phyloP scores from a whole-genome alignment of 208 protist species.

The Acanthamoeba polyphaga region DNA sequence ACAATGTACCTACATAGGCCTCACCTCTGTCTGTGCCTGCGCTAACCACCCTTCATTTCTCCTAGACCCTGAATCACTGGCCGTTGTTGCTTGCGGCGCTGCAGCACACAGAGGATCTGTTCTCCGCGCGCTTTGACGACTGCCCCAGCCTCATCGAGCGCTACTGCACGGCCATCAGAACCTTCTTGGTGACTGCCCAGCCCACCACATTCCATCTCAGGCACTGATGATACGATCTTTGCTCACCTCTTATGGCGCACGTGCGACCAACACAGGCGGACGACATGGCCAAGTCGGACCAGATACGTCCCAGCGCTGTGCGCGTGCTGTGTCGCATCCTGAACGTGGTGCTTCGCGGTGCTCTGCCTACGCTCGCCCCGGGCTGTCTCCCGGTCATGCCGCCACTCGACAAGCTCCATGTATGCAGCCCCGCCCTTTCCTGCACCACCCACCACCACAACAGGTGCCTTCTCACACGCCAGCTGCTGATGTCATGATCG shows the following conservation, averaged over 20 bases:
- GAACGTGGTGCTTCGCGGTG: not conserved
- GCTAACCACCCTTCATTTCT: not conserved
- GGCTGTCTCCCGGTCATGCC: not conserved
- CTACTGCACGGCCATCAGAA: conserved; percentile 13
- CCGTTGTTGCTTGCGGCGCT: not conserved
- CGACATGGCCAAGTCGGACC: not conserved
- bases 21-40: not conserved
- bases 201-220: not conserved
- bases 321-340: not conserved
- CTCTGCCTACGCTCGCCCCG: not conserved
- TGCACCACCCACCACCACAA: not conserved
- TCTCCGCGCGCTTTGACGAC: not conserved
- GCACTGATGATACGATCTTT: not conserved
- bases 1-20: not conserved
- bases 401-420: not conserved
- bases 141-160: not conserved
- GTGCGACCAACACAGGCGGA: not conserved
- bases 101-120: not conserved
- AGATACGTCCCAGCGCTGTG: not conserved
- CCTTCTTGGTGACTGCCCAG: not conserved
- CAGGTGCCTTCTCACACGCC: not conserved
- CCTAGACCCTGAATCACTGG: not conserved
- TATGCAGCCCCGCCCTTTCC: not conserved
- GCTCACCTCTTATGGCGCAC: not conserved
- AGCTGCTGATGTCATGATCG: not conserved